Evolutionary conservation across 495 filamentous ascomycete genomes (phyloP).

Genomic region (Aspergillus biplanus): DNA sequence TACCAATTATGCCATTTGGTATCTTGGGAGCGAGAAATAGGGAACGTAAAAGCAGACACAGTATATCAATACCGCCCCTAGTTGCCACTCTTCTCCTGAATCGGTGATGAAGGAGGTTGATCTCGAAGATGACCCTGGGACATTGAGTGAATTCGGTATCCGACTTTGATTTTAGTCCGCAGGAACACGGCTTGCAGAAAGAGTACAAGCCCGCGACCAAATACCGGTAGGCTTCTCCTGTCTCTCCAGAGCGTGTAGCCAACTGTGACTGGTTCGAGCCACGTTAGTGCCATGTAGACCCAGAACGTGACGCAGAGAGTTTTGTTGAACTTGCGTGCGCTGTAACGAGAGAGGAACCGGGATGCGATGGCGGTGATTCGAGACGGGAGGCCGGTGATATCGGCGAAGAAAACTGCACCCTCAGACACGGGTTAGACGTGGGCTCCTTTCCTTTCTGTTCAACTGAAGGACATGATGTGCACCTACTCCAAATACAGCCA

Average conservation of each 20-base stretch:
- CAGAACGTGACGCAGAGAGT: neutral
- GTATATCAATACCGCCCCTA: neutral
- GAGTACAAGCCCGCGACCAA: neutral
- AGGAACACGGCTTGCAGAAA: neutral
- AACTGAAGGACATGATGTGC: neutral
- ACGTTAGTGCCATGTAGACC: neutral
- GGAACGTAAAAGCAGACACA: neutral
- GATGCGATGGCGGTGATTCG: neutral
- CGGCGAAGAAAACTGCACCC: neutral
- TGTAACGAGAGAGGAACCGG: neutral
- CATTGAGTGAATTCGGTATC: neutral
- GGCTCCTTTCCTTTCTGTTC: neutral
- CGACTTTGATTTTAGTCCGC: neutral
- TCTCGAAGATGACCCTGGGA: neutral
- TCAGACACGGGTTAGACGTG: neutral
- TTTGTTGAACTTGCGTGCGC: neutral
- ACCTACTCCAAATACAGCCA: neutral
- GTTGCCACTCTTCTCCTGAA: neutral
- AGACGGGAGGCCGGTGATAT: conserved; percentile 1
- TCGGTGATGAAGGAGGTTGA: neutral
- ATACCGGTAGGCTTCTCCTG: neutral
- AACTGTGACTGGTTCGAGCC: neutral
- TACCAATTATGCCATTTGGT: neutral
- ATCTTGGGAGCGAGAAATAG: neutral
- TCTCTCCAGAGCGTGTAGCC: neutral